Conservation (phyloP, 257 asterid genomes). For the Gentiana straminea region DNA sequence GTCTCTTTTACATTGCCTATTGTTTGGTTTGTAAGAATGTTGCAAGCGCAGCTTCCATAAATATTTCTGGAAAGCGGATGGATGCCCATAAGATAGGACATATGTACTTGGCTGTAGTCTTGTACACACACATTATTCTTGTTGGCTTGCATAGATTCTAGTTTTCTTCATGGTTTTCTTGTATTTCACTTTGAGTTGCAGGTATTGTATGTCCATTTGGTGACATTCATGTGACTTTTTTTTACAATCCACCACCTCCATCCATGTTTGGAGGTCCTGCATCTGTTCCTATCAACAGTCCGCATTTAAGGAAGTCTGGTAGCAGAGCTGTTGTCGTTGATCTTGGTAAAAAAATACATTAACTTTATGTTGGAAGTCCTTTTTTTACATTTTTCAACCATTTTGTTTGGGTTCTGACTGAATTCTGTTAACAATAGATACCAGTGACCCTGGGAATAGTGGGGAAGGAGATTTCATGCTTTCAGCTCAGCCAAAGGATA, state of each 20-base stretch:
- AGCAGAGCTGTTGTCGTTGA: slow-evolving; percentile 82
- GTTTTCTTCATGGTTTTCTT: background rate
- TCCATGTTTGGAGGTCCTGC: slow-evolving; percentile 86
- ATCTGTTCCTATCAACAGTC: slow-evolving; percentile 56
- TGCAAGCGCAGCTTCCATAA: no score
- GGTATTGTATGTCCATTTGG: slow-evolving; percentile 13
- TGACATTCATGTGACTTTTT: slow-evolving; percentile 15
- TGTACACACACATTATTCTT: no score
- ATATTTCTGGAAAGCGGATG: no score
- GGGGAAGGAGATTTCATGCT: slow-evolving; percentile 44
- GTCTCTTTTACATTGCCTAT: no score
- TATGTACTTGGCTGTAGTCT: no score
- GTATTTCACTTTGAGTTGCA: slow-evolving; percentile 20
- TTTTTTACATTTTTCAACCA: slow-evolving; percentile 7
- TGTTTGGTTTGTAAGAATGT: no score
- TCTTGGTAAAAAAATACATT: slow-evolving; percentile 39
- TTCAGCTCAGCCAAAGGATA: slow-evolving; percentile 50
- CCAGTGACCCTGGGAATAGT: slow-evolving; percentile 44
- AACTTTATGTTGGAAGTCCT: background rate
- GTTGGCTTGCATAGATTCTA: background rate
- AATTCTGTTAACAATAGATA: slow-evolving; percentile 17
- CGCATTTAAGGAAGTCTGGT: slow-evolving; percentile 91
- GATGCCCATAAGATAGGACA: no score
- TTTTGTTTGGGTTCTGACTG: slow-evolving; percentile 6
- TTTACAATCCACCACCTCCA: slow-evolving; percentile 34